These are phyloP conservation scores for Cubamyces sp. DNA, from an alignment of 768 basidiomycete species.

Conservation along the genomic window DNA sequence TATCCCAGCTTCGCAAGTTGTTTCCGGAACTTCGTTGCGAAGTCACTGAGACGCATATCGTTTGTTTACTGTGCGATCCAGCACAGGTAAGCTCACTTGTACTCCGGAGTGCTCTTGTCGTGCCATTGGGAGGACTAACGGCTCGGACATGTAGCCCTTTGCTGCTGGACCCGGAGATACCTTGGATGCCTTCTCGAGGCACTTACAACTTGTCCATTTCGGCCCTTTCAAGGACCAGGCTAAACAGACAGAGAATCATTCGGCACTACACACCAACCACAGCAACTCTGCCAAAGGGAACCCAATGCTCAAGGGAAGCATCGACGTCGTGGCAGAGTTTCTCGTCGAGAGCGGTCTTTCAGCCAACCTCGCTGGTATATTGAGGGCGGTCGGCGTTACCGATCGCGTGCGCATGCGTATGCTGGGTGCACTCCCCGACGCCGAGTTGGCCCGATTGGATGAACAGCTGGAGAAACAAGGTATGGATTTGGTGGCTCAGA, in stretches of 20 bases:
- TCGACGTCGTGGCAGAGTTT: neutral
- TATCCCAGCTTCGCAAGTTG: neutral
- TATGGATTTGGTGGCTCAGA: neutral
- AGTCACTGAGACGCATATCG: neutral
- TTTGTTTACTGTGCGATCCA: neutral
- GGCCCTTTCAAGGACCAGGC: neutral
- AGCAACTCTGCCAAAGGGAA: too few relatives aligned
- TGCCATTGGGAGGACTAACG: neutral
- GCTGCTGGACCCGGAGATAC: neutral
- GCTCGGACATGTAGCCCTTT: neutral
- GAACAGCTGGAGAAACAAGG: neutral
- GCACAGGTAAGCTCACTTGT: neutral
- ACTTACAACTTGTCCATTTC: neutral
- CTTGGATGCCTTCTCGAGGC: neutral
- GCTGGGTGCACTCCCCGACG: neutral
- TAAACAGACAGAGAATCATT: neutral
- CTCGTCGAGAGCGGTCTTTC: constrained; percentile 6
- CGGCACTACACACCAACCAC: neutral
- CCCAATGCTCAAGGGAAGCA: neutral
- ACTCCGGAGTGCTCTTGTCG: rapidly evolving
- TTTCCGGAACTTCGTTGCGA: neutral
- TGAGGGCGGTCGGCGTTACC: neutral
- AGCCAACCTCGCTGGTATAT: neutral
- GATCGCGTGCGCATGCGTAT: neutral
- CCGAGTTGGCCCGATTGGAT: neutral